Evolutionary conservation across 2,329 filamentous ascomycete species (phyloP), one percentile per base, ranked within the genome.

Genomic region (Plenodomus biglobosus): DNA sequence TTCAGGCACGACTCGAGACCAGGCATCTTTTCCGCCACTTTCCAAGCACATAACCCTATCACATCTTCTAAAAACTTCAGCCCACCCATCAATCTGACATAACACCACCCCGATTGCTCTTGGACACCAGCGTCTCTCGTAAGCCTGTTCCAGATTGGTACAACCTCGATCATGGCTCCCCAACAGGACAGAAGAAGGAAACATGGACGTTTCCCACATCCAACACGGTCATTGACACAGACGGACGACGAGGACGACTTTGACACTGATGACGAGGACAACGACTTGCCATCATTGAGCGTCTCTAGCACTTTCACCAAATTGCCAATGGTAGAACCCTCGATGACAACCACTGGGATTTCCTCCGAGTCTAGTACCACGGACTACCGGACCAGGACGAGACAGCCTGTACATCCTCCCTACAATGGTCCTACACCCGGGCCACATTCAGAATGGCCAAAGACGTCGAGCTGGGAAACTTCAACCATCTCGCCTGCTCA

Each of bases 151-250:
- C 45, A 24, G 8, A 42, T 48, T 35, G 46, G 41, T 42, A 38
- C 39, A 53, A 48, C 45, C 50, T 35, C 51, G 19, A 48, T 32
- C 27, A 63, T 63, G 59, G 50, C 58, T 50, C 49, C 48, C 44
- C 51, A 44, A 22, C 36, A 37, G 20, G 35, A 34, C 36, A 39
- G 24, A 24, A 46, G 37, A 32, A 46, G 40, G 38, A 43, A 58
- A 34, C 27, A 44, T 22, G 46, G 45, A n/a, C 37, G 47, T 40
- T 38, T 48, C 15, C 21, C 15, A 21, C 17, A 40, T 27, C 37
- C 17, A 32, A 35, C 43, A 10, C 27, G 22, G 15, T 45, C 44
- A 38, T 7, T 17, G 10, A 32, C 44, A 21, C 30, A 46, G 37
- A 40, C 47, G 21, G 24, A 30, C 16, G 27, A 39, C 19, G 40